Percentiles rank a stretch among this genome's conserved stretches.
Conservation (phyloP, 2,329 filamentous ascomycete genomes). For the Botryotinia convoluta region DNA sequence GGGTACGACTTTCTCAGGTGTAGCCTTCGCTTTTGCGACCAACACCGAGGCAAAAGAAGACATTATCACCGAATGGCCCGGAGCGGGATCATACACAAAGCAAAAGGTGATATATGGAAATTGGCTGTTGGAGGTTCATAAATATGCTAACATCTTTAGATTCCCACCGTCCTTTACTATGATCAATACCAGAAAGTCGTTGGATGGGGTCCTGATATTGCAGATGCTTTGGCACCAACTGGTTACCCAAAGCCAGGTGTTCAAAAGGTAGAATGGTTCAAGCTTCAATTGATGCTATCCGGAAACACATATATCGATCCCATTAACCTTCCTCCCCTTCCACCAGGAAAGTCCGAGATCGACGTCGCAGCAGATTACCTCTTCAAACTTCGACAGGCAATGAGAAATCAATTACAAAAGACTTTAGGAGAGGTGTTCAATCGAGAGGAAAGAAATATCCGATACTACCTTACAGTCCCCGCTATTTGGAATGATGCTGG, state of each 20-base stretch:
- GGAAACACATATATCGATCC: constrained; percentile 99
- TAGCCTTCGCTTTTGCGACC: constrained; percentile 89
- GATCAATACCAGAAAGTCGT: constrained; percentile 99
- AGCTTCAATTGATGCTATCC: constrained; percentile 96
- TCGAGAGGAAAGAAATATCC: constrained; percentile 94
- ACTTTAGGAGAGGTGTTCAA: constrained; percentile 97
- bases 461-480: constrained; percentile 97
- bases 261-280: constrained; percentile 99
- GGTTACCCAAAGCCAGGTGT: constrained; percentile 97
- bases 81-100: constrained; percentile 94
- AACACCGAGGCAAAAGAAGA: constrained; percentile 98
- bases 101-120: constrained; percentile 70
- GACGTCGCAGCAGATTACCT: constrained; percentile 99
- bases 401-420: constrained; percentile 94
- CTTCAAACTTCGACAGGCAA: constrained; percentile 95
- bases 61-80: constrained; percentile 98
- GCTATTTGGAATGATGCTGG: constrained; percentile 99
- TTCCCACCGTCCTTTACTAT: constrained; percentile 98
- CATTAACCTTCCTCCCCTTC: constrained; percentile 95
- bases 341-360: constrained; percentile 96
- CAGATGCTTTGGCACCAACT: constrained; percentile 91
- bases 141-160: constrained; percentile 52
- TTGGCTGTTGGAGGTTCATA: not conserved
- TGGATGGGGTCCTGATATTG: constrained; percentile 98
- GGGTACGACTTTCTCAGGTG: constrained; percentile 97